Evolutionary conservation across 176 grass and related monocot genomes (phyloP).

Genomic region (Cocos nucifera): DNA sequence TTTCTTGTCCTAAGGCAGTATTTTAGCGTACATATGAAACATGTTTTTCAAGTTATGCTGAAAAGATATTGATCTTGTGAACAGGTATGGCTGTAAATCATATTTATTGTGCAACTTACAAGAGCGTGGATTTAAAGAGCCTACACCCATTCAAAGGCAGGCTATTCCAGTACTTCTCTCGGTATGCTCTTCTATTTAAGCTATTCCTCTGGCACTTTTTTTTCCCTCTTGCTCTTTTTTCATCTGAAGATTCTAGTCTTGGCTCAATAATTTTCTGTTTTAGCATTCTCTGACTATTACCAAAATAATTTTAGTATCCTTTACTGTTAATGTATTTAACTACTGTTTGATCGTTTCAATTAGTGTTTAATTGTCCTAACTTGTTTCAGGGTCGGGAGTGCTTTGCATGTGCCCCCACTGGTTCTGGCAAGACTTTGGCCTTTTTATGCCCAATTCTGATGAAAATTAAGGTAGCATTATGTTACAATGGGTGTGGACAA

Average conservation of each 20-base stretch:
- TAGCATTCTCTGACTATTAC: too few species aligned
- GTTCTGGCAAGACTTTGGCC: conserved; percentile 94
- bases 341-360: too few species aligned
- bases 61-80: conserved; percentile 7
- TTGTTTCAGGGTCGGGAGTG: conserved; percentile 77
- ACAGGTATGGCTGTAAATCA: conserved; percentile 69
- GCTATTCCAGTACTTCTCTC: conserved; percentile 82
- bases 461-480: conserved; percentile 80
- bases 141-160: conserved; percentile 96
- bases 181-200: conserved; percentile 33
- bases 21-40: too few species aligned
- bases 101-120: conserved; percentile 56
- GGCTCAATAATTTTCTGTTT: too few species aligned
- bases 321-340: too few species aligned
- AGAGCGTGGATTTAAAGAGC: conserved; percentile 68
- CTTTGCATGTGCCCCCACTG: conserved; percentile 94
- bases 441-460: conserved; percentile 80
- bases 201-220: conserved; percentile 2
- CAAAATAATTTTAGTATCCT: too few species aligned
- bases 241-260: too few species aligned
- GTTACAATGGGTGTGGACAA: too few species aligned
- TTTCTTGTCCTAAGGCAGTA: too few species aligned
- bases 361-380: conserved; percentile 4
- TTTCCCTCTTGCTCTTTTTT: too few species aligned
- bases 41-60: too few species aligned